These are phyloP conservation scores for Crinitomyces ghanaensis DNA, from an alignment of 805 yeast genomes.

Conservation along the genomic window DNA sequence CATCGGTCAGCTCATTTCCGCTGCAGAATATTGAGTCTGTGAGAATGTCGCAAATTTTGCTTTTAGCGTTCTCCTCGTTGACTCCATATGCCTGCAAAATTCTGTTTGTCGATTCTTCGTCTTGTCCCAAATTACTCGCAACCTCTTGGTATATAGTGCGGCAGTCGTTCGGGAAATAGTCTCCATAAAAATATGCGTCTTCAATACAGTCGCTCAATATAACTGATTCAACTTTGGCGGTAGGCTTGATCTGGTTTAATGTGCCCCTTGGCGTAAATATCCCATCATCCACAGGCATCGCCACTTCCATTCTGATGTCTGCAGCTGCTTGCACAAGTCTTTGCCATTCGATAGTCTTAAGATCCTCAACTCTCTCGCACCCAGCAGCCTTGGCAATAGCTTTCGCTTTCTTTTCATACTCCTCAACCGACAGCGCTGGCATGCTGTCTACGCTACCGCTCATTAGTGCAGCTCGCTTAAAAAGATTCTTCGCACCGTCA, in stretches of 20 bases:
- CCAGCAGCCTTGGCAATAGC: slow-evolving; percentile 10
- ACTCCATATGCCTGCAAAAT: slow-evolving; percentile 1
- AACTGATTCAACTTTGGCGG: slow-evolving; percentile 12
- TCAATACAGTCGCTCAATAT: slow-evolving; percentile 22
- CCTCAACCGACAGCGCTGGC: slow-evolving; percentile 11
- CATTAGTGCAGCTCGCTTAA: slow-evolving; percentile 19
- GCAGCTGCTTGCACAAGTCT: slow-evolving; percentile 18
- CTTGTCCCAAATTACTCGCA: slow-evolving; percentile 3
- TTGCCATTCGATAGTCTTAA: slow-evolving; percentile 15
- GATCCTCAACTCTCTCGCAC: slow-evolving; percentile 13
- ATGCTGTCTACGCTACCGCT: slow-evolving; percentile 21
- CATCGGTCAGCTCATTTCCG: slow-evolving; percentile 12
- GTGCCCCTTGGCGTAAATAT: slow-evolving; percentile 15
- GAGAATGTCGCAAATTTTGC: slow-evolving; percentile 11
- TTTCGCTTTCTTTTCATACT: slow-evolving; percentile 9
- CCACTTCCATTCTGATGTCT: slow-evolving; percentile 16
- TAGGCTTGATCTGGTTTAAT: slow-evolving; percentile 8
- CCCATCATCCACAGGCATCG: slow-evolving; percentile 21
- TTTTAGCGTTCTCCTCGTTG: neutral
- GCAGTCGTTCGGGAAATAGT: slow-evolving; percentile 1
- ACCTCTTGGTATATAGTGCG: neutral
- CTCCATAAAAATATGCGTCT: slow-evolving; percentile 18
- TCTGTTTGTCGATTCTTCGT: slow-evolving; percentile 8
- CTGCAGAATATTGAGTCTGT: slow-evolving; percentile 13
- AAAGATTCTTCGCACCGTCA: slow-evolving; percentile 11